Evolutionary conservation across 108 stramenopile species (phyloP).

Genomic region (Seminavis robusta): DNA sequence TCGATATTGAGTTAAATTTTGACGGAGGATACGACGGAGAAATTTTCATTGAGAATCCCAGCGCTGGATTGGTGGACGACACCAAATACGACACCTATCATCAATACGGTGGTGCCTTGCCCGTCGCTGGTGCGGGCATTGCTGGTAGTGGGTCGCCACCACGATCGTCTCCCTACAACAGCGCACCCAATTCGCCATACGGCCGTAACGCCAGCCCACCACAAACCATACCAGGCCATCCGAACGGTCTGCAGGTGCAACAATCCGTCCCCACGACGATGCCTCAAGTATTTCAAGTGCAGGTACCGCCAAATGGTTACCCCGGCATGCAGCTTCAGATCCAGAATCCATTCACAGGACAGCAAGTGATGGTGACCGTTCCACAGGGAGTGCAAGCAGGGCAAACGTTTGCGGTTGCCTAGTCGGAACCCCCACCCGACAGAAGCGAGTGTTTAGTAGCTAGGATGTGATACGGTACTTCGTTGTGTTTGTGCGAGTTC

Average conservation of each 20-base stretch:
- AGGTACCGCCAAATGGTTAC: slow-evolving; percentile 48
- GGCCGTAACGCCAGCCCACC: background rate
- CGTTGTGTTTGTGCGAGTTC: too few species aligned
- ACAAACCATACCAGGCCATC: background rate
- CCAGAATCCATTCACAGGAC: slow-evolving; percentile 52
- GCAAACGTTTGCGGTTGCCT: slow-evolving; percentile 41
- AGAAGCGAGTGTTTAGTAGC: too few species aligned
- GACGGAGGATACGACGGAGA: slow-evolving; percentile 11
- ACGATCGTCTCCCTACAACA: background rate
- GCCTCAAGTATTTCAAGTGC: slow-evolving; percentile 44
- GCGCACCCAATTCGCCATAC: background rate
- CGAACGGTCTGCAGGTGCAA: background rate
- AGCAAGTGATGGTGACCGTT: slow-evolving; percentile 40
- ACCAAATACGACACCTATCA: background rate
- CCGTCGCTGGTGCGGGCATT: background rate
- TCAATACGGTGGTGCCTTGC: background rate
- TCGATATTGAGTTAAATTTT: slow-evolving; percentile 38
- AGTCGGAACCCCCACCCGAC: too few species aligned
- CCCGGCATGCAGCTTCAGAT: slow-evolving; percentile 63
- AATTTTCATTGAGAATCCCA: slow-evolving; percentile 5
- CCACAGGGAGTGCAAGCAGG: slow-evolving; percentile 61
- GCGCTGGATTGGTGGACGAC: slow-evolving; percentile 6
- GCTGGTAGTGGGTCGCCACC: background rate
- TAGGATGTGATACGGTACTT: too few species aligned
- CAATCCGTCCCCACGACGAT: slow-evolving; percentile 12